phyloP scores from a whole-genome alignment of 2,329 filamentous ascomycete species.

The Fusarium sp. region DNA sequence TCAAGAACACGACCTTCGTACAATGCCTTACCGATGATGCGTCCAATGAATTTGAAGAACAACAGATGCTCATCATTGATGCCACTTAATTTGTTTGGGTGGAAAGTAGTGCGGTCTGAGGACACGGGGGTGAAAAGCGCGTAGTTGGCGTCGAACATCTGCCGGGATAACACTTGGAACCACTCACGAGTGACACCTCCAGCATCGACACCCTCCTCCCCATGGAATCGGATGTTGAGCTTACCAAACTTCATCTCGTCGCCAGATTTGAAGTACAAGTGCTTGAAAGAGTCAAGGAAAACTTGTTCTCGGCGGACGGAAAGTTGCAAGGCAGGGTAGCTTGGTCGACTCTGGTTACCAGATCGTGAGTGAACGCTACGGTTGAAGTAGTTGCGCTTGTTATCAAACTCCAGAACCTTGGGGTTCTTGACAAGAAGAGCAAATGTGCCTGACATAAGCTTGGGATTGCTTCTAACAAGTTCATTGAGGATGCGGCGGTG shows the following conservation, averaged over 20 bases:
- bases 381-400: slow-evolving; percentile 99
- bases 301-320: slow-evolving; percentile 93
- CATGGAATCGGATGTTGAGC: slow-evolving; percentile 95
- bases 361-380: slow-evolving; percentile 83
- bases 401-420: slow-evolving; percentile 98
- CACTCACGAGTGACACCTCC: slow-evolving; percentile 98
- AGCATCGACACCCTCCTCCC: slow-evolving; percentile 97
- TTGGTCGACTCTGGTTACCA: slow-evolving; percentile 75
- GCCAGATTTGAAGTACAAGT: slow-evolving; percentile 95
- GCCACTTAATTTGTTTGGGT: slow-evolving; percentile 92
- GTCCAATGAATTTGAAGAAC: slow-evolving; percentile 99
- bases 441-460: slow-evolving; percentile 98
- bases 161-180: slow-evolving; percentile 96
- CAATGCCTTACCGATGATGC: slow-evolving; percentile 96
- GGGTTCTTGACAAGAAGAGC: slow-evolving; percentile 97
- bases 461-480: slow-evolving; percentile 94
- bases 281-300: slow-evolving; percentile 98
- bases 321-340: slow-evolving; percentile 80
- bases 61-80: slow-evolving; percentile 95
- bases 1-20: slow-evolving; percentile 96
- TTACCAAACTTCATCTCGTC: slow-evolving; percentile 99
- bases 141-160: slow-evolving; percentile 99
- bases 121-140: slow-evolving; percentile 96
- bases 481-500: slow-evolving; percentile 98
- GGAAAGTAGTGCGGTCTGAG: slow-evolving; percentile 97